Percentiles rank a stretch among this genome's conserved stretches.
phyloP scores from a whole-genome alignment of 2,329 filamentous ascomycete genomes.

The Colletotrichum echinochloae region DNA sequence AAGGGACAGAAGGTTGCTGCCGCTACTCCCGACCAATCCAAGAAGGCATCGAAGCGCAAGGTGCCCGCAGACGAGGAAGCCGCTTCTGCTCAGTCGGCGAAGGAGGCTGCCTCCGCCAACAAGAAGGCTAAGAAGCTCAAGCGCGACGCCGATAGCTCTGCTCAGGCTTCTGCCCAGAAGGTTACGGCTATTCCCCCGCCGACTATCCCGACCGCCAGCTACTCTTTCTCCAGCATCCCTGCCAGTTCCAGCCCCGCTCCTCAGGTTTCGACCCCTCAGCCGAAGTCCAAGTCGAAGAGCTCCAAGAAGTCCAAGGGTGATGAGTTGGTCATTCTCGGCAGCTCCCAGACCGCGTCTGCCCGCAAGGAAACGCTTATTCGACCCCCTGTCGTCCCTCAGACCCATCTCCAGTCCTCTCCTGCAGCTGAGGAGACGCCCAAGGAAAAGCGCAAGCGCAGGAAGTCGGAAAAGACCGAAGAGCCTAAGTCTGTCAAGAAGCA shows the following conservation, averaged over 20 bases:
- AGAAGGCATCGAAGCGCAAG: constrained; percentile 42
- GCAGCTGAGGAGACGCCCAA: constrained; percentile 38
- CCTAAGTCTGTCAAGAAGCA: constrained; percentile 41
- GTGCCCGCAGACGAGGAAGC: constrained; percentile 51
- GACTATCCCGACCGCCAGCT: constrained; percentile 44
- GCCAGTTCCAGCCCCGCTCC: constrained; percentile 43
- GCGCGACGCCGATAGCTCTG: constrained; percentile 45
- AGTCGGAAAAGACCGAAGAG: constrained; percentile 25
- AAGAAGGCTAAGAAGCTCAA: constrained; percentile 55
- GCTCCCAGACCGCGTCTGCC: constrained; percentile 38
- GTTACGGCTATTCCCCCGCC: constrained; percentile 51
- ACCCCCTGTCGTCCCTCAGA: constrained; percentile 18
- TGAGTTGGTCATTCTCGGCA: constrained; percentile 39
- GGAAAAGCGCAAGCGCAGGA: constrained; percentile 42
- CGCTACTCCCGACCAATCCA: constrained; percentile 28
- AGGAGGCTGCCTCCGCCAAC: constrained; percentile 50
- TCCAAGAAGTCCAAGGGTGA: constrained; percentile 48
- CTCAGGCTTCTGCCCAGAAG: constrained; percentile 45
- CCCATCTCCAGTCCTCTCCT: constrained; percentile 15
- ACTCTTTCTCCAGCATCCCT: constrained; percentile 39
- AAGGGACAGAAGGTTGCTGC: constrained; percentile 13
- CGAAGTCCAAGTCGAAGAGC: constrained; percentile 44
- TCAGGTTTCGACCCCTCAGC: constrained; percentile 43
- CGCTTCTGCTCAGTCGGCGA: constrained; percentile 50
- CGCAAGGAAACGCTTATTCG: constrained; percentile 47